Percentiles rank a stretch among this genome's conserved stretches.
Evolutionary conservation across 768 basidiomycete genomes (phyloP).

Genomic region (Leccinum disarticulatum): DNA sequence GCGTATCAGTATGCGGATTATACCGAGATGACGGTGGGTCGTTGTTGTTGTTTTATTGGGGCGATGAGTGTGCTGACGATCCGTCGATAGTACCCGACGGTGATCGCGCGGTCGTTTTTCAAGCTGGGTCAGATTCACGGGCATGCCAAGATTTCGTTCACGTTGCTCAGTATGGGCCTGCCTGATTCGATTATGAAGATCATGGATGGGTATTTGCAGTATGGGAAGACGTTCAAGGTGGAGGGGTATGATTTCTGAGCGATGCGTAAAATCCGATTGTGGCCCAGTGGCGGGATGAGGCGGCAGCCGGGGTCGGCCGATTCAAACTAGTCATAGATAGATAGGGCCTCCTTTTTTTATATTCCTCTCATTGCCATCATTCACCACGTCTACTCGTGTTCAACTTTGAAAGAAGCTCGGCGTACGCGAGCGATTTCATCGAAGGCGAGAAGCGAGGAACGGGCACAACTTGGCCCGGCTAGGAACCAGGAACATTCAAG

Average conservation of each 20-base stretch:
- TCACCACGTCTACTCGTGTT: neutral
- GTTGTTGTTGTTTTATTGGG: neutral
- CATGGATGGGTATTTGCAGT: constrained; percentile 89
- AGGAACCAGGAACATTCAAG: neutral
- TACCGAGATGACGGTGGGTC: constrained; percentile 79
- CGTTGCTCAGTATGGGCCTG: constrained; percentile 90
- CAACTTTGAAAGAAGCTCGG: neutral
- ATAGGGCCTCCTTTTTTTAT: constrained; percentile 2
- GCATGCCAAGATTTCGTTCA: constrained; percentile 90
- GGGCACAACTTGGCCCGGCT: neutral
- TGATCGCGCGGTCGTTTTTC: constrained; percentile 88
- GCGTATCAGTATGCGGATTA: constrained; percentile 92
- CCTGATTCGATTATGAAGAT: constrained; percentile 89
- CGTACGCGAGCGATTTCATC: neutral
- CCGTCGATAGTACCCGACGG: constrained; percentile 69
- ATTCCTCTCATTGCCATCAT: neutral
- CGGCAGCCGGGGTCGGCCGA: constrained; percentile 13
- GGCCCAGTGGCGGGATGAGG: constrained; percentile 1
- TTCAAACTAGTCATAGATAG: neutral
- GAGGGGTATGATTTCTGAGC: constrained; percentile 79
- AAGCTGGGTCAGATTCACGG: constrained; percentile 93
- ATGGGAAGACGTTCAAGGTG: constrained; percentile 84
- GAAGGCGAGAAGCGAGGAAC: neutral
- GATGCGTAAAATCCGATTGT: neutral
- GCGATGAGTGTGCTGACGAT: neutral